These are phyloP conservation scores for Arthrobotrys musiformis DNA, from an alignment of 2,329 filamentous ascomycete genomes.

Conservation along the genomic window DNA sequence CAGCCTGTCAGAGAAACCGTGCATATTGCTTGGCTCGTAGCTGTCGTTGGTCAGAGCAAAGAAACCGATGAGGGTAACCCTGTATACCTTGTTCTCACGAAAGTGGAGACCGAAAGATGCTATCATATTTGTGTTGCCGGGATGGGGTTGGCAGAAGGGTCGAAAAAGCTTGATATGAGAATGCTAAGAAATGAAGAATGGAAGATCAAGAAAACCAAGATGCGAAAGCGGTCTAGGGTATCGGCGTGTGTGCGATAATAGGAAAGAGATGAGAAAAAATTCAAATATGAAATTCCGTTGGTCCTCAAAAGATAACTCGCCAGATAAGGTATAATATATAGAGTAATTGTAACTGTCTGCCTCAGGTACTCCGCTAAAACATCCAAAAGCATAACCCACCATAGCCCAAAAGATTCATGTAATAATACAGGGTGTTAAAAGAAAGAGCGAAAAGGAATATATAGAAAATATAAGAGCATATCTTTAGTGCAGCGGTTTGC, in stretches of 20 bases:
- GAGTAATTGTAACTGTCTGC: constrained; percentile 6
- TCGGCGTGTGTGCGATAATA: not conserved
- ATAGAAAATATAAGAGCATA: not conserved
- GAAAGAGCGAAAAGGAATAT: not conserved
- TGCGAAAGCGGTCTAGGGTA: constrained; percentile 23
- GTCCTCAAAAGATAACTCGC: constrained; percentile 6
- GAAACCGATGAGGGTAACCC: constrained; percentile 35
- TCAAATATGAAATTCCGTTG: constrained; percentile 16
- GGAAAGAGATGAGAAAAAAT: constrained; percentile 2
- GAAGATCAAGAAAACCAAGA: constrained; percentile 24
- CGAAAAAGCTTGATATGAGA: constrained; percentile 19
- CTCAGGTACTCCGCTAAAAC: constrained; percentile 36
- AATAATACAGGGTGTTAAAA: constrained; percentile 24
- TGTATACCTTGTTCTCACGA: constrained; percentile 31
- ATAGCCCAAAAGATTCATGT: constrained; percentile 16
- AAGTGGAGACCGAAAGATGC: constrained; percentile 24
- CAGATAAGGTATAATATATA: not conserved
- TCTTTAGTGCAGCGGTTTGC: not conserved
- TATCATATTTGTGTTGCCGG: constrained; percentile 19
- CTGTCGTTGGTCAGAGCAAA: constrained; percentile 19
- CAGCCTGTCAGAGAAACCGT: constrained; percentile 42
- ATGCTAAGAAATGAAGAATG: constrained; percentile 23
- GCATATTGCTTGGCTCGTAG: constrained; percentile 28
- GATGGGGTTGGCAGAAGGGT: constrained; percentile 15
- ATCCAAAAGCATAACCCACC: constrained; percentile 24